These are phyloP conservation scores for Phycomyces nitens DNA, from an alignment of 192 early-diverging fungal genomes.

Conservation along the genomic window DNA sequence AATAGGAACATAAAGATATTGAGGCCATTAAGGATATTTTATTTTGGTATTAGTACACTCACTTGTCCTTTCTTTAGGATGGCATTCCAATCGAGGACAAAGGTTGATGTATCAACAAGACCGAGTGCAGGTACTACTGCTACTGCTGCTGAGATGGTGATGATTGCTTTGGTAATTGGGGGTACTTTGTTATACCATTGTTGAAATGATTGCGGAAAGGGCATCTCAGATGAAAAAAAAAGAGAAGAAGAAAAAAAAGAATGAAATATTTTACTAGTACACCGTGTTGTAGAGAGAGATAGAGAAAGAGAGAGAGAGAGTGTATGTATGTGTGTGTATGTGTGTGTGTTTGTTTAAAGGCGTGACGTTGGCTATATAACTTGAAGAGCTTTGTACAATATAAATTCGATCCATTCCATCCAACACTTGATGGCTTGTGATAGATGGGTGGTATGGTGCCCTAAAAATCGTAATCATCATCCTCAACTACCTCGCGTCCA, in stretches of 20 bases:
- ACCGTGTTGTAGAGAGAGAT: too few species aligned
- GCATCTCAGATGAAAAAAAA: not conserved
- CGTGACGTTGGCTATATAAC: too few species aligned
- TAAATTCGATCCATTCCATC: too few species aligned
- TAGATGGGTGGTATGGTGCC: not conserved
- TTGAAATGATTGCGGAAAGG: not conserved
- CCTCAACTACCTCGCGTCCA: constrained; percentile 26
- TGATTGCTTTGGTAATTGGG: constrained; percentile 52
- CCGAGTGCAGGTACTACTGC: constrained; percentile 42
- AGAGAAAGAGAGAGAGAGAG: too few species aligned
- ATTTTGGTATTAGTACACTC: too few species aligned
- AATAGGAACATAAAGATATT: too few species aligned
- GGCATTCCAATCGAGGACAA: constrained; percentile 52
- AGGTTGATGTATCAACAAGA: constrained; percentile 29
- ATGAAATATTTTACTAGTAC: too few species aligned
- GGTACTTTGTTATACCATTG: constrained; percentile 55
- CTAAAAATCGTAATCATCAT: constrained; percentile 34
- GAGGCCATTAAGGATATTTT: too few species aligned
- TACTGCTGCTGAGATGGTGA: constrained; percentile 46
- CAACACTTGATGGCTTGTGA: too few species aligned
- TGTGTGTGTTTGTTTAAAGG: too few species aligned
- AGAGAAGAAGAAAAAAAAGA: not conserved
- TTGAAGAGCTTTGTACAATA: too few species aligned
- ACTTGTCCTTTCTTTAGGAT: constrained; percentile 19
- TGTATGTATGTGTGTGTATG: too few species aligned